Base-by-base conservation (phyloP, 805 yeast species). In the Ogataea philodendri region DNA sequence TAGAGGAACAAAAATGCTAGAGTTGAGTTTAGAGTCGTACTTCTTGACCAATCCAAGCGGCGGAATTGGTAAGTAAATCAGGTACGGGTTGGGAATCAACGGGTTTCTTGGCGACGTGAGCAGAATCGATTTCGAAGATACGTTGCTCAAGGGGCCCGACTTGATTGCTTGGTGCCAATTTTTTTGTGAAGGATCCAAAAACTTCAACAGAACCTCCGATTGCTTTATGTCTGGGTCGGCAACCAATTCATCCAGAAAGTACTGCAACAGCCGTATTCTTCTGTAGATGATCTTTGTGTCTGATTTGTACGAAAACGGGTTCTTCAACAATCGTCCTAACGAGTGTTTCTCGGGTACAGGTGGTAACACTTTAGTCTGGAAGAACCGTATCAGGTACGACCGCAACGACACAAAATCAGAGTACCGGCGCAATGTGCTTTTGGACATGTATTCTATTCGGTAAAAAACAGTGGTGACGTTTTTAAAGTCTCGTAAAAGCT, bases 291-390 rank as follows among this genome's bases (percentile, higher is more conserved):
- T 57, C 18, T 46, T 45, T 2, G 45, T 31, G 34, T 61, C 65
- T 7, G 45, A 44, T 28, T 55, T 59, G 39, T 60, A 61, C 17
- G 45, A 46, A 26, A 61, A 54, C 2, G 66, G 66, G 31, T 54
- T 53, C 17, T 47, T 47, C 13, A 63, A 40, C 13, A 60, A 42
- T 24, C 52, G 44, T 27, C 73, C 60, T 10, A 76, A 45, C 2
- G 79, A 69, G 44, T 84, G 93, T 52, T 84, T 84, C 55, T 81
- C 84, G 0, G 98, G 98, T n/a, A 93, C 86, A 1, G 97, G 96
- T 3, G 99, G 97, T 7, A 93, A 77, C 8, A 93, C 74, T n/a
- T 84, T 62, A 5, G 94, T 78, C 4, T 97, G 98, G 50, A 83
- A 81, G 35, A 89, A 67, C 45, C 79, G 76, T 2, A 77, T 65